phyloP scores from a whole-genome alignment of 768 basidiomycete genomes.

The Hortiboletus campestris region DNA sequence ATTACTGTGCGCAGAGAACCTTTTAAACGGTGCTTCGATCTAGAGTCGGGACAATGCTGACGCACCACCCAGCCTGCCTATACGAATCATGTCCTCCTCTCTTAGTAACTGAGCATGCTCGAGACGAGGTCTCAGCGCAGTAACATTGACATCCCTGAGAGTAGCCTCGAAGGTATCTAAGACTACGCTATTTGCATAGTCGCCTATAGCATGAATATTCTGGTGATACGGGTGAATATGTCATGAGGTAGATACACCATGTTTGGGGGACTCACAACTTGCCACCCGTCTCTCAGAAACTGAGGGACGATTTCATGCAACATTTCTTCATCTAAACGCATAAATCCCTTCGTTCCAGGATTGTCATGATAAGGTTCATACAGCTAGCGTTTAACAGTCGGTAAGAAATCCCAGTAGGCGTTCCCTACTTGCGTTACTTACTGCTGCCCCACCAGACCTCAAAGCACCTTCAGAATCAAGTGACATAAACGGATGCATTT shows the following conservation, averaged over 20 bases:
- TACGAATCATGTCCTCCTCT: slow-evolving; percentile 67
- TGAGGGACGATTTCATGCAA: slow-evolving; percentile 62
- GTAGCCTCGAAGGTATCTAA: slow-evolving; percentile 79
- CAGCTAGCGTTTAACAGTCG: slow-evolving; percentile 42
- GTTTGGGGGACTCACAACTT: slow-evolving; percentile 61
- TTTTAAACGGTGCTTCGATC: neutral
- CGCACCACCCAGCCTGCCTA: slow-evolving; percentile 77
- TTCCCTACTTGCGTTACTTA: slow-evolving; percentile 32
- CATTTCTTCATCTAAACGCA: slow-evolving; percentile 65
- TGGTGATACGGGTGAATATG: slow-evolving; percentile 28
- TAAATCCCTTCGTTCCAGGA: slow-evolving; percentile 70
- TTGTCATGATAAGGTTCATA: slow-evolving; percentile 82
- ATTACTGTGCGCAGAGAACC: slow-evolving; percentile 54
- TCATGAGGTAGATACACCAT: neutral
- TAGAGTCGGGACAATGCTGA: neutral
- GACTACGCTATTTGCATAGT: slow-evolving; percentile 82
- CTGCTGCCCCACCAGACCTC: slow-evolving; percentile 87
- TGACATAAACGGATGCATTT: neutral
- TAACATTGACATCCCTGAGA: slow-evolving; percentile 57
- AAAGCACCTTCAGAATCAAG: slow-evolving; percentile 62
- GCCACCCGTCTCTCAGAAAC: slow-evolving; percentile 83
- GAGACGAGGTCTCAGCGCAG: slow-evolving; percentile 70
- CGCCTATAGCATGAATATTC: slow-evolving; percentile 89
- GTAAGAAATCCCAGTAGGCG: neutral
- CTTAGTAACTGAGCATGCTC: slow-evolving; percentile 92